Conservation (phyloP, 306 rosid genomes). For the Lotus japonicus region DNA sequence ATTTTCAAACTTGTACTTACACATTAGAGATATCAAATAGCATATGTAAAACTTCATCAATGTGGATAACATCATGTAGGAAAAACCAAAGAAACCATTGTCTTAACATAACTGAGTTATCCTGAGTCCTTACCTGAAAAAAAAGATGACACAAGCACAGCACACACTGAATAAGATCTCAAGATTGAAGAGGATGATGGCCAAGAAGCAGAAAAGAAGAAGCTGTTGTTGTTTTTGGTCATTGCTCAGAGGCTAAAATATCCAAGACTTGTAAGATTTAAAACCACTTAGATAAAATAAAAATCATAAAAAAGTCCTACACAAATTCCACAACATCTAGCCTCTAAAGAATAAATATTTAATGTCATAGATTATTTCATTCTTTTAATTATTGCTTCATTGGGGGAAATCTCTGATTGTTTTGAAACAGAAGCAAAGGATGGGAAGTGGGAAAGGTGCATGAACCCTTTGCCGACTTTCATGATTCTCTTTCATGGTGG, state of each 20-base stretch:
- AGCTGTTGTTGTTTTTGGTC: neutral
- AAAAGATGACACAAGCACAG: neutral
- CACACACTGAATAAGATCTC: neutral
- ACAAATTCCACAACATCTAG: neutral
- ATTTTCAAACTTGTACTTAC: too few species aligned
- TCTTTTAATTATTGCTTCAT: neutral
- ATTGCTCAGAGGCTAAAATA: conserved; percentile 3
- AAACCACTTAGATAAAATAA: neutral
- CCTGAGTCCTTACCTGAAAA: conserved; percentile 22
- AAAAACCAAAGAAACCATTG: neutral
- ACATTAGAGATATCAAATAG: neutral
- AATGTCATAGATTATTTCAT: neutral
- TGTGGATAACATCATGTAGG: conserved; percentile 4
- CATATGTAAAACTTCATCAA: neutral
- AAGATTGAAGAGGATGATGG: too few species aligned
- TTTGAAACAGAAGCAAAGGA: conserved; percentile 22
- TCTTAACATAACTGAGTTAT: neutral
- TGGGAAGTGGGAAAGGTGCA: conserved; percentile 31
- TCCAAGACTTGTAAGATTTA: conserved; percentile 5
- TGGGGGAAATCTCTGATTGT: conserved; percentile 2
- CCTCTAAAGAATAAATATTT: neutral
- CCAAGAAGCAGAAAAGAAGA: neutral
- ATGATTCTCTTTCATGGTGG: conserved; percentile 13
- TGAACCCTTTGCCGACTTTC: conserved; percentile 25
- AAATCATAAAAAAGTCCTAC: neutral